Base-by-base conservation (phyloP, 768 basidiomycete genomes). In the Strobilomyces echinocephalus region DNA sequence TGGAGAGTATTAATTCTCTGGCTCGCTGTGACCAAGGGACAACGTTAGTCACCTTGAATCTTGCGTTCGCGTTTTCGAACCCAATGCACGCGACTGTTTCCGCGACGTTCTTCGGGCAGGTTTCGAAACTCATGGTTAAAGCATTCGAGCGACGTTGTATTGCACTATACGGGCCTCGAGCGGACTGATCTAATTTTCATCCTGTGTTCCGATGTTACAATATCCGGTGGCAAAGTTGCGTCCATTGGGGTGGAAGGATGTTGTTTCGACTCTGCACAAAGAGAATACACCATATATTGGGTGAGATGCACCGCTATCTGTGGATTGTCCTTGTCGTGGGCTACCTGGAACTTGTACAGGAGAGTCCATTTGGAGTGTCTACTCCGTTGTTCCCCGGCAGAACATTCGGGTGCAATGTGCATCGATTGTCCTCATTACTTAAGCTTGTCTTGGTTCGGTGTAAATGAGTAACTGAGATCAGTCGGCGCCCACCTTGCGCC, bases 61-160 rank as follows among this genome's bases (percentile, higher is more conserved):
- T 99, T 34, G 78, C 79, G 1, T 99, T 88, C 69, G 82, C 88
- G 24, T 98, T 98, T 66, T 79, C 88, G 43, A 94, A 84, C 63
- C 94, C 93, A 0, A 60, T 95, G 30, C 86, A 97, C 65, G 87
- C 91, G 3, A 79, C 83, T 5, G 78, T 95, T n/a, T 89, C 91
- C 5, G 78, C 85, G 20, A 74, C 84, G 4, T 93, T 97, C 67
- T 91, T 97, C 65, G 88, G 88, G 9, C 84, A 88, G 65, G 85
- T 97, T 5, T 89, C 90, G 4, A 82, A 81, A 60, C 78, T 87
- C 71, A 97, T 97, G 92, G 85, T 97, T 21, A 74, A 85, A 49
- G 94, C 95, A 1, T 99, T 99, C 61, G 94, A 97, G 72, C 78
- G 86, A 58, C 80, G 94, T 26, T 95, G 92, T 68, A 42, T 76